Conservation (phyloP, 495 filamentous ascomycete species). For the Penicillium cosmopolitanum region DNA sequence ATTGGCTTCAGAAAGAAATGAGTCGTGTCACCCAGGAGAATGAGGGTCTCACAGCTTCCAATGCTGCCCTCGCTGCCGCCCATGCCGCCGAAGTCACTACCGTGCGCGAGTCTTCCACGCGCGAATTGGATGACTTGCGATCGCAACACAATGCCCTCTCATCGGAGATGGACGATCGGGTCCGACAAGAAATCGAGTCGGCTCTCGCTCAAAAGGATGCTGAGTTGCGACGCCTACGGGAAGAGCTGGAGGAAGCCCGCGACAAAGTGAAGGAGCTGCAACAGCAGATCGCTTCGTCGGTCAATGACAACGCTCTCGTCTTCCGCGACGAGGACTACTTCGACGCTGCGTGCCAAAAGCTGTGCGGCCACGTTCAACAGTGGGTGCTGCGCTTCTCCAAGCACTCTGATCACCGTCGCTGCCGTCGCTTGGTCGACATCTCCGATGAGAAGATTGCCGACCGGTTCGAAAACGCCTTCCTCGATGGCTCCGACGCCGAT, state of each 20-base stretch:
- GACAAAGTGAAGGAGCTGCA: constrained; percentile 82
- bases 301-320: constrained; percentile 73
- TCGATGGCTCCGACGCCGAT: constrained; percentile 92
- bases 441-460: constrained; percentile 87
- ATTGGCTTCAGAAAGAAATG: constrained; percentile 79
- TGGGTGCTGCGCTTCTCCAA: constrained; percentile 98
- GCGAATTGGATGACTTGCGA: constrained; percentile 67
- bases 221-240: constrained; percentile 75
- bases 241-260: constrained; percentile 75
- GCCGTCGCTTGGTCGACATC: constrained; percentile 77
- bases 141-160: constrained; percentile 61
- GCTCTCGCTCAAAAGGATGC: constrained; percentile 72
- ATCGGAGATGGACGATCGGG: constrained; percentile 63
- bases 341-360: constrained; percentile 86
- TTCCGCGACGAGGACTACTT: constrained; percentile 92
- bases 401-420: constrained; percentile 85
- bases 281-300: constrained; percentile 73
- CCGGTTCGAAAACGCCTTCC: constrained; percentile 87
- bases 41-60: constrained; percentile 69
- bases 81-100: constrained; percentile 67
- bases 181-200: constrained; percentile 62
- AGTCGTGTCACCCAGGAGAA: constrained; percentile 73
- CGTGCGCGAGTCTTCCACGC: constrained; percentile 52
- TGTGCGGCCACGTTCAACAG: constrained; percentile 91
- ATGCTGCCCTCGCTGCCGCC: constrained; percentile 64